phyloP scores from a whole-genome alignment of 495 filamentous ascomycete genomes.

The Podospora sp. region DNA sequence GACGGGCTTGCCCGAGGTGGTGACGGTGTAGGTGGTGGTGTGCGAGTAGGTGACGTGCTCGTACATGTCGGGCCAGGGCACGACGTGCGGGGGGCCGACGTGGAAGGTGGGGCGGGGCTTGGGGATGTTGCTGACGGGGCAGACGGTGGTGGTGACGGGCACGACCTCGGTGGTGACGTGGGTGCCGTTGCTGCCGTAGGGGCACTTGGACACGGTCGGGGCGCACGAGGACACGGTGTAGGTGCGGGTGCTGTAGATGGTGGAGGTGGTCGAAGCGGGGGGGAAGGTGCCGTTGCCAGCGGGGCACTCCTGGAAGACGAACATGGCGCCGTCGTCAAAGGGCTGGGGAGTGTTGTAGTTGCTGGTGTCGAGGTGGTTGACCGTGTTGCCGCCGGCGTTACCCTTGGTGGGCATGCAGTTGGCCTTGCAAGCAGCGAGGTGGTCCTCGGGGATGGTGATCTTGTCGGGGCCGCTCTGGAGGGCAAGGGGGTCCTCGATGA shows the following conservation, averaged over 20 bases:
- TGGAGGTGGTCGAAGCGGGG: slow-evolving; percentile 18
- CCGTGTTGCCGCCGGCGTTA: slow-evolving; percentile 68
- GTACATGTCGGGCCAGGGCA: neutral
- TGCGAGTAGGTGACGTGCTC: neutral
- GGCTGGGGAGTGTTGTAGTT: slow-evolving; percentile 32
- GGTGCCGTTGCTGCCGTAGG: slow-evolving; percentile 34
- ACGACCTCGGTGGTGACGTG: slow-evolving; percentile 37
- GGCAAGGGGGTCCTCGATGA: slow-evolving; percentile 60
- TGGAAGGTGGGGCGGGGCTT: neutral
- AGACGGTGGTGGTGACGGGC: slow-evolving; percentile 30
- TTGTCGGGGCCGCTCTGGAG: slow-evolving; percentile 52
- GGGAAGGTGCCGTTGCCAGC: slow-evolving; percentile 11
- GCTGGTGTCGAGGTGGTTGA: slow-evolving; percentile 57
- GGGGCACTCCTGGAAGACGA: neutral
- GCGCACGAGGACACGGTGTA: slow-evolving; percentile 49
- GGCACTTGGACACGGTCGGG: slow-evolving; percentile 58
- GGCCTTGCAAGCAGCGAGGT: slow-evolving; percentile 61
- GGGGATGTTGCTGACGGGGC: slow-evolving; percentile 22
- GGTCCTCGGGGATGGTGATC: slow-evolving; percentile 62
- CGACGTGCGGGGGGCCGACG: neutral
- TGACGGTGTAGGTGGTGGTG: slow-evolving; percentile 13
- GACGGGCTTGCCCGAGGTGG: slow-evolving; percentile 4
- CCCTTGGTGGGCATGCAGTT: slow-evolving; percentile 39
- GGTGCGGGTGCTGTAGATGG: slow-evolving; percentile 24
- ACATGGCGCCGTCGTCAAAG: neutral